These are phyloP conservation scores for Penicillium sp. DNA, from an alignment of 2,329 filamentous ascomycete species.

Conservation along the genomic window DNA sequence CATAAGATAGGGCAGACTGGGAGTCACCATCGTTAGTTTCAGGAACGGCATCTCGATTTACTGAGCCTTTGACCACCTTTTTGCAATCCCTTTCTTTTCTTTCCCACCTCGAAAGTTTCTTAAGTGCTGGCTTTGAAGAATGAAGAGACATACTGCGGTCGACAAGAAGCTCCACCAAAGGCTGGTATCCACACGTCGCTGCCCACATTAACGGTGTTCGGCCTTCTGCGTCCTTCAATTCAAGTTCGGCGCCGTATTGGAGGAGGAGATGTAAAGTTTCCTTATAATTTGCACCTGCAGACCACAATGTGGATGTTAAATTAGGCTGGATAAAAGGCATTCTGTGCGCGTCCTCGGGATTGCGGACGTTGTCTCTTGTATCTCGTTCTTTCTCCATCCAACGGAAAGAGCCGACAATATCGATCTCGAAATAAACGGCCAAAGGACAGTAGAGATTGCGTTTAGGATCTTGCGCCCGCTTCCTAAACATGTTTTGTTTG, in stretches of 20 bases:
- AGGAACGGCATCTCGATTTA: background rate
- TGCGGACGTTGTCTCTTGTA: background rate
- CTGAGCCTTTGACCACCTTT: background rate
- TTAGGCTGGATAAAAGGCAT: background rate
- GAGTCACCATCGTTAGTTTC: slow-evolving; percentile 1
- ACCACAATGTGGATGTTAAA: background rate
- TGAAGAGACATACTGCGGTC: background rate
- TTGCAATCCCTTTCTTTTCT: background rate
- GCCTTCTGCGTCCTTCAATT: background rate
- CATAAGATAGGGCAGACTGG: slow-evolving; percentile 1
- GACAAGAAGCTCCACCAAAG: slow-evolving; percentile 1
- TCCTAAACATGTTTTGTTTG: background rate
- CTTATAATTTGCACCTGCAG: background rate
- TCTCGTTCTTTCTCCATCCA: slow-evolving; percentile 1
- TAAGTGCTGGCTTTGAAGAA: background rate
- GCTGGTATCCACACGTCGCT: slow-evolving; percentile 6
- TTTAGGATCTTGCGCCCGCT: background rate
- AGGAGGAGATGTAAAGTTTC: slow-evolving; percentile 1
- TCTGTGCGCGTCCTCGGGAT: background rate
- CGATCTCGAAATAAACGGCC: slow-evolving; percentile 3
- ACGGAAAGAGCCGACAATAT: background rate
- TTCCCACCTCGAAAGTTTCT: background rate
- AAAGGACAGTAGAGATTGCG: background rate
- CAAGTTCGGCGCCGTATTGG: background rate
- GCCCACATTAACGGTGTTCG: slow-evolving; percentile 2